These are phyloP conservation scores for Pelargonium cotyledonis DNA, from an alignment of 441 rosid species.

Conservation along the genomic window DNA sequence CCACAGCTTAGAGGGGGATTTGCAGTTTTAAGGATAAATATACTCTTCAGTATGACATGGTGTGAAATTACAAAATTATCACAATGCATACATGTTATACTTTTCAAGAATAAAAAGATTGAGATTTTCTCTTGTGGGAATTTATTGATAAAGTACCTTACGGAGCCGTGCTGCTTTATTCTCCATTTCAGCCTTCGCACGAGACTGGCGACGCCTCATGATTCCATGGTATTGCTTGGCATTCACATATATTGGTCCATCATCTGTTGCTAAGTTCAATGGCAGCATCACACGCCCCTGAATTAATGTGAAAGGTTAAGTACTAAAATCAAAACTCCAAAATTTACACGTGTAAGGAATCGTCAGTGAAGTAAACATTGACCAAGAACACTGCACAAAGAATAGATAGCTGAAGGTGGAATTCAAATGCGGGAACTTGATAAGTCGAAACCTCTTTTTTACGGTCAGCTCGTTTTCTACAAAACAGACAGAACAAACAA, in stretches of 20 bases:
- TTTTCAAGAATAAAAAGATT: neutral
- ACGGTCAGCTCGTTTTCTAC: no score
- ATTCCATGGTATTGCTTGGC: constrained; percentile 92
- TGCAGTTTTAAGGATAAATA: no score
- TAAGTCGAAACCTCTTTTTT: no score
- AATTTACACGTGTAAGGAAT: no score
- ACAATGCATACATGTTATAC: no score
- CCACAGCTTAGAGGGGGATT: no score
- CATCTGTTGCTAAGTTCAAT: constrained; percentile 56
- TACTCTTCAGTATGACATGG: no score
- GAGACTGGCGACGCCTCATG: constrained; percentile 69
- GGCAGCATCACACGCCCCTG: constrained; percentile 79
- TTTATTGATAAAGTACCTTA: constrained; percentile 37
- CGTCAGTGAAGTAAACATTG: neutral
- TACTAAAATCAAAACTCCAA: neutral
- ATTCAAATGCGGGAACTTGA: no score
- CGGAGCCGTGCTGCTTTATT: constrained; percentile 41
- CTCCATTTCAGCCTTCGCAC: constrained; percentile 74
- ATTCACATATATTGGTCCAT: constrained; percentile 78
- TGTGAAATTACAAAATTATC: no score
- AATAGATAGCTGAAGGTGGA: no score
- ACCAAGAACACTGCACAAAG: no score
- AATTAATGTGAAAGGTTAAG: constrained; percentile 5
- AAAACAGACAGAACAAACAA: no score
- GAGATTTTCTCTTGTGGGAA: neutral